Conservation (phyloP, 306 rosid genomes). For the Medicago lupulina region DNA sequence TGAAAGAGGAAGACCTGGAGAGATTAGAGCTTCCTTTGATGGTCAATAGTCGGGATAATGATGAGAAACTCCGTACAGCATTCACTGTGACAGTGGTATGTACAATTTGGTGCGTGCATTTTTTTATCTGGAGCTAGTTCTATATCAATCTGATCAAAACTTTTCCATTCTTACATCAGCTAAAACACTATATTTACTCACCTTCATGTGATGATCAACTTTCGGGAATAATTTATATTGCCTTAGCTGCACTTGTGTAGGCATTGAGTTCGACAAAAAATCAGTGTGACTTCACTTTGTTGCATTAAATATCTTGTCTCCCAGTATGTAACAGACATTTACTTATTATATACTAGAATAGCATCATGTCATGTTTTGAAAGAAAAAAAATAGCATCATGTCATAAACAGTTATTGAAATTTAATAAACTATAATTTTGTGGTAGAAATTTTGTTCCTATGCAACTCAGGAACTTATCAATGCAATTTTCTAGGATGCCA, state of each 20-base stretch:
- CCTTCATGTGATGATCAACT: conserved; percentile 11
- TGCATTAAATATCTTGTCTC: not conserved
- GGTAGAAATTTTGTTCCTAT: conserved; percentile 5
- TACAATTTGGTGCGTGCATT: conserved; percentile 36
- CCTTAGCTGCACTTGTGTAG: conserved; percentile 21
- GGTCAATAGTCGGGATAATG: conserved; percentile 76
- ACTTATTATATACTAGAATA: conserved; percentile 4
- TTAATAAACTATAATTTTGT: conserved; percentile 18
- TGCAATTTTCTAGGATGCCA: conserved; percentile 64
- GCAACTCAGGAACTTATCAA: conserved; percentile 20
- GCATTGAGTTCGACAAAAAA: conserved; percentile 35
- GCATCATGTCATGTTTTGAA: not conserved
- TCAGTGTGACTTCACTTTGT: conserved; percentile 8
- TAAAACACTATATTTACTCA: not conserved
- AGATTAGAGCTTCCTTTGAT: conserved; percentile 80
- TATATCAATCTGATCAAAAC: conserved; percentile 46
- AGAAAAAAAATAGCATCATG: not conserved
- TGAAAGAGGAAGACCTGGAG: conserved; percentile 82
- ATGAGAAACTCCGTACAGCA: conserved; percentile 78
- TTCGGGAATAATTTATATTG: conserved; percentile 18
- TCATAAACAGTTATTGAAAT: conserved; percentile 3
- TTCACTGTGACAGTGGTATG: conserved; percentile 92
- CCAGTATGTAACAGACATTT: conserved; percentile 2
- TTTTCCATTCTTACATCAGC: conserved; percentile 42
- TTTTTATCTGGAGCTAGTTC: conserved; percentile 29